phyloP scores from a whole-genome alignment of 257 asterid species.

The Forsythia suspensa region DNA sequence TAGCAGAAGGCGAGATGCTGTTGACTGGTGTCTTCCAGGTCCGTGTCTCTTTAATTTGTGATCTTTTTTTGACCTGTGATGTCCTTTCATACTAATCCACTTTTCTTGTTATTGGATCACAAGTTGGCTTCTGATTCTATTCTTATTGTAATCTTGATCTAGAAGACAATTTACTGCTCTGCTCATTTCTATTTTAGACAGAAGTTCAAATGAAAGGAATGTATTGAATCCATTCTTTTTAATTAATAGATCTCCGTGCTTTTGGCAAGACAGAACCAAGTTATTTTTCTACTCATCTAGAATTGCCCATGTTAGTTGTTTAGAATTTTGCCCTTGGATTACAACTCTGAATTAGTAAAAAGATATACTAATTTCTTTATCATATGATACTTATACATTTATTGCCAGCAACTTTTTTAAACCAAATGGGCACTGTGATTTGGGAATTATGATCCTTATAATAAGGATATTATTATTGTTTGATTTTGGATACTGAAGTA shows the following conservation, averaged over 20 bases:
- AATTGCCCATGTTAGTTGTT: too few relatives aligned
- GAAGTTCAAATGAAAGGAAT: too few relatives aligned
- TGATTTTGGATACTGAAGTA: not conserved
- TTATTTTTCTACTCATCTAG: too few relatives aligned
- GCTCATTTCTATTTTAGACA: not conserved
- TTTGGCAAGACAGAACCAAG: too few relatives aligned
- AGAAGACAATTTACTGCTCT: not conserved
- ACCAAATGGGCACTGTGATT: not conserved
- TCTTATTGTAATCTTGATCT: too few relatives aligned
- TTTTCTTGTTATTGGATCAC: too few relatives aligned
- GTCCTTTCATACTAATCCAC: not conserved
- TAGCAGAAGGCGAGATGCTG: constrained; percentile 98
- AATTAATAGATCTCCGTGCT: too few relatives aligned
- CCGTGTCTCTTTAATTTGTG: constrained; percentile 6
- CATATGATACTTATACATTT: not conserved
- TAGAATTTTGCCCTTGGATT: too few relatives aligned
- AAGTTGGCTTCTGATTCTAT: too few relatives aligned
- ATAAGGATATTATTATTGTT: not conserved
- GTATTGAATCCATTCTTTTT: too few relatives aligned
- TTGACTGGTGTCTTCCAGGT: constrained; percentile 87
- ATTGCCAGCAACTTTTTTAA: not conserved
- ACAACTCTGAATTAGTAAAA: not conserved
- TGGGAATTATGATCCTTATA: not conserved
- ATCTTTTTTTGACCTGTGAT: not conserved
- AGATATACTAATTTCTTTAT: not conserved